phyloP scores from a whole-genome alignment of 805 yeast species.

The Sungouiella blattae region DNA sequence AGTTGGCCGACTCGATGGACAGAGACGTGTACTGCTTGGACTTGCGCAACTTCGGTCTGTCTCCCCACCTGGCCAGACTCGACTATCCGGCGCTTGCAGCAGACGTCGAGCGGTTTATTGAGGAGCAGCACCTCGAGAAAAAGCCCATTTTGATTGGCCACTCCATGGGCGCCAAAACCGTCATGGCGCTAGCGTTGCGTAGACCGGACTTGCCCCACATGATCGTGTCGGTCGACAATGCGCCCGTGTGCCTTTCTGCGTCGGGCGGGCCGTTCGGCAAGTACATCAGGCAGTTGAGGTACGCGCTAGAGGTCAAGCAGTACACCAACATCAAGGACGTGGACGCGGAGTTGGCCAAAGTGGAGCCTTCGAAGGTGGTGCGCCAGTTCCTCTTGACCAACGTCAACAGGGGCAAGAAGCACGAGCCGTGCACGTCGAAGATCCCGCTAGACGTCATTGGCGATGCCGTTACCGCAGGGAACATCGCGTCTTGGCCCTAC shows the following conservation, averaged over 20 bases:
- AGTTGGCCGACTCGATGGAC: conserved; percentile 42
- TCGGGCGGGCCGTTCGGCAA: conserved; percentile 57
- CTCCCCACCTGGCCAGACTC: conserved; percentile 70
- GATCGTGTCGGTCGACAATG: conserved; percentile 81
- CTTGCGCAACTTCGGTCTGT: conserved; percentile 87
- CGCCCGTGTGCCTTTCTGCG: conserved; percentile 65
- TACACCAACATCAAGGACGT: conserved; percentile 62
- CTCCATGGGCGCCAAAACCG: conserved; percentile 93
- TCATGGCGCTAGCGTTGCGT: conserved; percentile 78
- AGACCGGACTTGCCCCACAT: conserved; percentile 58
- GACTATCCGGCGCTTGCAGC: conserved; percentile 80
- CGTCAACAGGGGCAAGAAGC: conserved; percentile 43
- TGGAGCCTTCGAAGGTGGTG: conserved; percentile 57
- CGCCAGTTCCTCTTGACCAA: conserved; percentile 80
- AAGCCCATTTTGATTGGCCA: conserved; percentile 72
- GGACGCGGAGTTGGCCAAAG: conserved; percentile 54
- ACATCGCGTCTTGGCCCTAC: conserved; percentile 76
- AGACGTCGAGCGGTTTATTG: conserved; percentile 75
- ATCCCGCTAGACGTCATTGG: conserved; percentile 73
- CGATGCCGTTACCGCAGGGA: conserved; percentile 58
- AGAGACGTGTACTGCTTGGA: conserved; percentile 71
- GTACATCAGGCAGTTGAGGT: conserved; percentile 61
- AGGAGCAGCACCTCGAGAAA: conserved; percentile 27
- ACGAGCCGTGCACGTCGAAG: conserved; percentile 44
- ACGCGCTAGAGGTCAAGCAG: conserved; percentile 47